Evolutionary conservation across 2,329 filamentous ascomycete species (phyloP), one percentile per base, ranked within the genome.

Genomic region (Daldinia eschscholtzii): DNA sequence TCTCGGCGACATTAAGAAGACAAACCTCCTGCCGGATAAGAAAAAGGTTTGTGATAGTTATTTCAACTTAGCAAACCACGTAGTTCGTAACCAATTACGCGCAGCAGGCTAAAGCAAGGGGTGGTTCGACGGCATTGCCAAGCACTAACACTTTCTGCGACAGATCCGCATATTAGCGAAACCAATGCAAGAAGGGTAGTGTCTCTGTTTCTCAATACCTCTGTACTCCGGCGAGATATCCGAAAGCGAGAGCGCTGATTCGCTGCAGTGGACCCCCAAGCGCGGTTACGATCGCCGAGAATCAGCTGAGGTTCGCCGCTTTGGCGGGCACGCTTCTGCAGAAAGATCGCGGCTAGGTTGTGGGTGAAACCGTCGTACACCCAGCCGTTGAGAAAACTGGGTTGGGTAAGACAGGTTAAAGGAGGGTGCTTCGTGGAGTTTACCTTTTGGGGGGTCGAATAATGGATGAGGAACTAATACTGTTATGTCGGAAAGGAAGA

Each of bases 281-380:
- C 60, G 70, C 73, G 72, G 73, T 67, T 73, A 65, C 70, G 72
- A 76, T 76, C 72, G 70, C 71, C 71, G 65, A 68, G 65, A 75
- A 74, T 76, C 73, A 76, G 75, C 72, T 75, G 74, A 76, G 72
- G 65, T 55, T 55, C 52, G 33, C n/a, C 20, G 30, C 65, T 57
- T 67, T 61, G 67, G 69, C 66, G 57, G 64, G 65, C 67, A 68
- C 57, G 42, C 59, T 60, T 59, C 57, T 39, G 57, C 42, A 59
- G 26, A 50, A 70, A 72, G 72, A 72, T 64, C 71, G 69, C 70
- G 65, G 67, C 68, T 66, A 71, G 70, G 70, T 62, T 70, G 64
- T 71, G 67, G 69, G 61, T 74, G 73, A 76, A 55, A 55, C 50
- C 73, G 48, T 70, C 55, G 62, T 66, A 62, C 57, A 53, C n/a